Percentiles rank a stretch among this genome's conserved stretches.
Conservation (phyloP, 2,329 filamentous ascomycete species). For the Meredithiella fracta region DNA sequence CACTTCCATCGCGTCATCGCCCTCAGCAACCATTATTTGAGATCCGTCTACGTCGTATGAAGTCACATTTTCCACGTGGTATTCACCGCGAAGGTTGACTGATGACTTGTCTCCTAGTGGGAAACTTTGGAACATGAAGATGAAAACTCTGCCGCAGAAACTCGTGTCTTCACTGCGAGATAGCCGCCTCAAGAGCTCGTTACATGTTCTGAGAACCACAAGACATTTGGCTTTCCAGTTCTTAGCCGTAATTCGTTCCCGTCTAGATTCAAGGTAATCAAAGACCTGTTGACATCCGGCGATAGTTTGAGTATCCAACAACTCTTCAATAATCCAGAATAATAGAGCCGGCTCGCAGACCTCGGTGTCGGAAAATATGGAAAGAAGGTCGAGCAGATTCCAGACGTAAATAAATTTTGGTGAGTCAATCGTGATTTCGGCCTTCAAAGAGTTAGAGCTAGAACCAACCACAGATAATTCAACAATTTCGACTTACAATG, state of each 20-base stretch:
- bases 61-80: conserved; percentile 88
- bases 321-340: conserved; percentile 83
- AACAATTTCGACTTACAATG: conserved; percentile 40
- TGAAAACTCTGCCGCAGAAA: conserved; percentile 94
- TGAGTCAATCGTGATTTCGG: conserved; percentile 57
- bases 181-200: conserved; percentile 79
- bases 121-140: conserved; percentile 97
- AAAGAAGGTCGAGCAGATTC: conserved; percentile 87
- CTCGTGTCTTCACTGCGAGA: conserved; percentile 95
- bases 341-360: conserved; percentile 62
- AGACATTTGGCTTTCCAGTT: conserved; percentile 72
- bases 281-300: conserved; percentile 82
- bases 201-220: conserved; percentile 83
- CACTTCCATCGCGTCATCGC: conserved; percentile 47
- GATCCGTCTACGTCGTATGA: conserved; percentile 48
- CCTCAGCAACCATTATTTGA: conserved; percentile 19
- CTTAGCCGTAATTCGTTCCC: conserved; percentile 69
- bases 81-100: conserved; percentile 89
- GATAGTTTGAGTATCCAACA: conserved; percentile 91
- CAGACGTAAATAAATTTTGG: conserved; percentile 70
- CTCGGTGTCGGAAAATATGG: conserved; percentile 69
- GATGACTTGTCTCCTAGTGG: conserved; percentile 93
- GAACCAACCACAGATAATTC: conserved; percentile 20
- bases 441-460: conserved; percentile 28
- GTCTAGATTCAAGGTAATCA: conserved; percentile 83